These are phyloP conservation scores for Buxus sempervirens DNA, from an alignment of 164 flowering plant species.

Conservation along the genomic window DNA sequence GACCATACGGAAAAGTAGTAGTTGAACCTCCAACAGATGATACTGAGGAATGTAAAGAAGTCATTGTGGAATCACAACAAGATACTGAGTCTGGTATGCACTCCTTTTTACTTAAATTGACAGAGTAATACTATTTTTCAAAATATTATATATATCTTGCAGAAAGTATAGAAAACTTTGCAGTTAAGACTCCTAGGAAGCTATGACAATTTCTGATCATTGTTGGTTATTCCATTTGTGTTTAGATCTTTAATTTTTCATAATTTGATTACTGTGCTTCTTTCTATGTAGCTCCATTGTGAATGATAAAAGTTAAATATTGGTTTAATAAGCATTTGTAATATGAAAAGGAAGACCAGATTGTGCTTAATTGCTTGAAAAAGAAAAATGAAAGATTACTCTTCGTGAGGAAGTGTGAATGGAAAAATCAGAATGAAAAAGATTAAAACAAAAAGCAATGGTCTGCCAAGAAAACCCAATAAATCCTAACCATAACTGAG, in stretches of 20 bases:
- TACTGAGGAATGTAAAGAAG: constrained; percentile 3
- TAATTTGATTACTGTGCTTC: too few relatives aligned
- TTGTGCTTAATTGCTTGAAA: too few relatives aligned
- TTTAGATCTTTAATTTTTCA: not conserved
- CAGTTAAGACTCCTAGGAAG: not conserved
- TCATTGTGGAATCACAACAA: constrained; percentile 13
- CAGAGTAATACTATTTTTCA: not conserved
- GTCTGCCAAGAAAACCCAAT: too few relatives aligned
- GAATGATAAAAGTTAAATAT: too few relatives aligned
- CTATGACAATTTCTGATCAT: not conserved
- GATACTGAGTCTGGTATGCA: constrained; percentile 27
- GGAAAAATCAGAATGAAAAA: too few relatives aligned
- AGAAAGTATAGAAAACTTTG: not conserved
- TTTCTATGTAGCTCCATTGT: too few relatives aligned
- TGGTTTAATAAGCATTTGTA: too few relatives aligned
- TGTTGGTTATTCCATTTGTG: not conserved
- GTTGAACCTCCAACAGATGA: constrained; percentile 31
- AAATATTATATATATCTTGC: not conserved
- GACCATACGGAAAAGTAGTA: constrained; percentile 29
- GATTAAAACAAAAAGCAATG: too few relatives aligned
- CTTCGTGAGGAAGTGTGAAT: too few relatives aligned
- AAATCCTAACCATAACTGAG: too few relatives aligned
- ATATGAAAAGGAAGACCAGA: too few relatives aligned
- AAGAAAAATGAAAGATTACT: too few relatives aligned
- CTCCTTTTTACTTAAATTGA: constrained; percentile 2